phyloP scores from a whole-genome alignment of 1,284 basidiomycete genomes.

The Boletus mariae region DNA sequence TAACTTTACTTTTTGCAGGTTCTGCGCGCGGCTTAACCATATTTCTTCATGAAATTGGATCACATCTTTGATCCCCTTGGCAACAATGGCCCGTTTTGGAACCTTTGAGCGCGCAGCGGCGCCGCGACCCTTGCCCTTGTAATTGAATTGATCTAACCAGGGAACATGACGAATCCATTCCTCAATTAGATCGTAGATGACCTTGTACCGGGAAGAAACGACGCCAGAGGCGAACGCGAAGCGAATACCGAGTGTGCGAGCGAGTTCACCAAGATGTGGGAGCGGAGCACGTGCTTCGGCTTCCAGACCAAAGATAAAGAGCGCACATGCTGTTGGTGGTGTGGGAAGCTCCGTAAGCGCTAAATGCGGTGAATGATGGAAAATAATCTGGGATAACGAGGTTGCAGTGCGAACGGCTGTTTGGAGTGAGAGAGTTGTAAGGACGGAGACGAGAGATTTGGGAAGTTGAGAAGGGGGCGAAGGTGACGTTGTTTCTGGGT shows the following conservation, averaged over 20 bases:
- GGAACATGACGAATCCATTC: slow-evolving; percentile 61
- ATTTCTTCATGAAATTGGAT: slow-evolving; percentile 64
- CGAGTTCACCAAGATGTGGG: slow-evolving; percentile 51
- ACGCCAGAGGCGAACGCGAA: slow-evolving; percentile 48
- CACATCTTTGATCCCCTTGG: slow-evolving; percentile 62
- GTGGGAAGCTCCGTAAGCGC: slow-evolving; percentile 38
- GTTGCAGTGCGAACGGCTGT: slow-evolving; percentile 51
- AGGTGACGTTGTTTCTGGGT: slow-evolving; percentile 32
- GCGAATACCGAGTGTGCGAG: slow-evolving; percentile 49
- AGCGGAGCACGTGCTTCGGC: slow-evolving; percentile 55
- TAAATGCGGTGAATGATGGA: slow-evolving; percentile 39
- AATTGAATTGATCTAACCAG: slow-evolving; percentile 55
- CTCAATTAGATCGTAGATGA: slow-evolving; percentile 55
- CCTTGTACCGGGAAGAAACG: slow-evolving; percentile 66
- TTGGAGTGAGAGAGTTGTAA: slow-evolving; percentile 43
- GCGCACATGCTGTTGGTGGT: slow-evolving; percentile 59
- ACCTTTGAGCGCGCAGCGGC: slow-evolving; percentile 50
- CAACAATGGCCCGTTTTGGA: slow-evolving; percentile 56
- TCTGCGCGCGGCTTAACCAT: slow-evolving; percentile 42
- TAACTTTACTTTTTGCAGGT: slow-evolving; percentile 34
- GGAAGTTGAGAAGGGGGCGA: slow-evolving; percentile 33
- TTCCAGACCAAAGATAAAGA: slow-evolving; percentile 70
- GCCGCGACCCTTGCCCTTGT: slow-evolving; percentile 36
- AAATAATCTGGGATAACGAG: slow-evolving; percentile 51
- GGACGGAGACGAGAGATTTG: slow-evolving; percentile 35